Evolutionary conservation across 805 yeast genomes (phyloP).

Genomic region (Starmerella floris): DNA sequence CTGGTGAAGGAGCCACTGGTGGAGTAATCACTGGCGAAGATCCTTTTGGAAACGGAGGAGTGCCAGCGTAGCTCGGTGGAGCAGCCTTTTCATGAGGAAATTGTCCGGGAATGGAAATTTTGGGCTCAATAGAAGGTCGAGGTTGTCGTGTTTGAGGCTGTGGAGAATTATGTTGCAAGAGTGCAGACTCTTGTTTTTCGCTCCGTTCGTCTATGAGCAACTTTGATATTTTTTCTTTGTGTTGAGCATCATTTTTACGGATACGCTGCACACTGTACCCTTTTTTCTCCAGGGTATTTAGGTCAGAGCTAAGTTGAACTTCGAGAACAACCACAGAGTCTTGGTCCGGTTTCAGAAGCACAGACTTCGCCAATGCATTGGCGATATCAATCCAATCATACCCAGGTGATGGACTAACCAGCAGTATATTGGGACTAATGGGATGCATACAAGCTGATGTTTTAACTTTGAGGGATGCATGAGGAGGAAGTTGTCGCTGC

Average conservation of each 20-base stretch:
- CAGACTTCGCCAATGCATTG: conserved; percentile 23
- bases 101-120: background rate
- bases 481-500: conserved; percentile 19
- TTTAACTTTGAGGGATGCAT: conserved; percentile 16
- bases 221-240: background rate
- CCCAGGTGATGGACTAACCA: conserved; percentile 16
- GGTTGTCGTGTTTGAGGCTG: background rate
- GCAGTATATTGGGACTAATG: conserved; percentile 9
- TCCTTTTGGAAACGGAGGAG: background rate
- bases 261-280: conserved; percentile 31
- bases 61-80: background rate
- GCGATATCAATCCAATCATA: conserved; percentile 31
- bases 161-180: background rate
- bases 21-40: background rate
- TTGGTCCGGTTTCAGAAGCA: conserved; percentile 27
- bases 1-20: background rate
- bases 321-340: conserved; percentile 30
- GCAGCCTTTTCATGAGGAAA: no score
- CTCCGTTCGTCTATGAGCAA: background rate
- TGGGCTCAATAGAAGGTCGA: background rate
- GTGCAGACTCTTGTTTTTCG: no score
- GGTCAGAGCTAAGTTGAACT: conserved; percentile 25
- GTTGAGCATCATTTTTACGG: conserved; percentile 6
- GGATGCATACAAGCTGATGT: conserved; percentile 20
- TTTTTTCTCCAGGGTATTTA: conserved; percentile 26